Base-by-base conservation (phyloP, 169 alveolate genomes). In the Plasmodium coatneyi region DNA sequence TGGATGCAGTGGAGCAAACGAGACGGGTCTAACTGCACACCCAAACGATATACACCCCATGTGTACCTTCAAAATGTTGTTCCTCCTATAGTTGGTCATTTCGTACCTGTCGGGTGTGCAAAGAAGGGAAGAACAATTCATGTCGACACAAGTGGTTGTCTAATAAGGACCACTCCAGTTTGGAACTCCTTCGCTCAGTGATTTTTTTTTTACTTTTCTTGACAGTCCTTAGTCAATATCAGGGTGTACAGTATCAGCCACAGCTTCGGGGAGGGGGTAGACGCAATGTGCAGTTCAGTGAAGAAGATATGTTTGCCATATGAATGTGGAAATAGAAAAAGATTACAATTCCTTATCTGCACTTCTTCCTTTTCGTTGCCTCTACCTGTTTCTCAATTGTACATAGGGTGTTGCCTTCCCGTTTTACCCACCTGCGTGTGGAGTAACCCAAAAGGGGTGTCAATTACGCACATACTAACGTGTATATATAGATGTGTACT, bases 61-160 rank as follows among this genome's bases (percentile, higher is more conserved):
- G 30, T 22, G 36, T 78, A 87, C 93, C 66, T 87, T 87, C 71
- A 87, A 60, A 78, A 87, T 87, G 79, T 87, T 87, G 49, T 87
- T 87, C 71, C 93, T 87, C 66, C 93, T 87, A 16, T 87, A 87
- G 71, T 87, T 87, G 36, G 93, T 87, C 93, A 87, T 71, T 79
- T 87, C 93, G 71, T 87, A 87, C 36, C 93, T 87, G 39, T 25
- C 36, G 5, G 56, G 74, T 49, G 49, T 25, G n/a, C 16, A 49
- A 56, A 5, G 71, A 46, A 39, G 32, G 32, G 19, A 22, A 25
- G 30, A 25, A 28, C 56, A 49, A 49, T 72, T 28, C 0, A 32
- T 46, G 72, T 25, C 14, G 3, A 28, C 49, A 71, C 4, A 22
- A 22, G 41, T 72, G 5, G 5, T 43, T 49, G 74, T 66, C 39